Base-by-base conservation (phyloP, 345 rosid genomes). In the Triadica sebifera region DNA sequence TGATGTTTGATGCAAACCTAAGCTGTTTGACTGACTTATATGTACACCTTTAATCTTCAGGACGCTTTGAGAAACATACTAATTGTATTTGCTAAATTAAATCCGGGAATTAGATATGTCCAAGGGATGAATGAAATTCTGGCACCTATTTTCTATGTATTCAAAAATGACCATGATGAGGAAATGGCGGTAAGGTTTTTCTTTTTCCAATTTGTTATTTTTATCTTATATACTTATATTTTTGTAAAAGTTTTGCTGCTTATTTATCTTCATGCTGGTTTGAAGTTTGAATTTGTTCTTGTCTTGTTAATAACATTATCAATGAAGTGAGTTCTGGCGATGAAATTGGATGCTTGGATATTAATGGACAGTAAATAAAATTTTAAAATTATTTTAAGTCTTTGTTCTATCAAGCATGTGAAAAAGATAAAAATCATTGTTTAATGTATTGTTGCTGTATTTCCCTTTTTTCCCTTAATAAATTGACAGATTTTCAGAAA, bases 91-190 rank as follows among this genome's bases (percentile, higher is more conserved):
- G 98, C 98, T 22, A 94, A 94, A 91, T 84, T 94, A 81, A 94
- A 94, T 85, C 97, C 97, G 62, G 97, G 98, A 51, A 90, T 94
- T 80, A 88, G 97, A 91, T 94, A 94, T 82, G 97, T 94, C 68
- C 98, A 94, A 87, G 98, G 98, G 85, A 94, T 94, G 98, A 94
- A 94, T 72, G 98, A 94, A 79, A 86, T 92, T 78, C 77, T 92
- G 88, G 98, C 98, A 71, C 98, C 97, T 57, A 74, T 94, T 69
- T 94, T 72, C 75, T 94, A 94, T 78, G 88, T 92, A 47, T 94
- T 92, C 80, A 90, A 65, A 81, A 94, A 86, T 77, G 97, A 94
- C 67, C 91, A 92, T 0, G 93, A 94, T 39, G 89, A 77, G 79
- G 95, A 86, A 77, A 87, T 84, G 87, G 88, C 89, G 75, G 97